Percentiles rank a stretch among this genome's conserved stretches.
phyloP scores from a whole-genome alignment of 139 green algal species.

The Microglena sp. region DNA sequence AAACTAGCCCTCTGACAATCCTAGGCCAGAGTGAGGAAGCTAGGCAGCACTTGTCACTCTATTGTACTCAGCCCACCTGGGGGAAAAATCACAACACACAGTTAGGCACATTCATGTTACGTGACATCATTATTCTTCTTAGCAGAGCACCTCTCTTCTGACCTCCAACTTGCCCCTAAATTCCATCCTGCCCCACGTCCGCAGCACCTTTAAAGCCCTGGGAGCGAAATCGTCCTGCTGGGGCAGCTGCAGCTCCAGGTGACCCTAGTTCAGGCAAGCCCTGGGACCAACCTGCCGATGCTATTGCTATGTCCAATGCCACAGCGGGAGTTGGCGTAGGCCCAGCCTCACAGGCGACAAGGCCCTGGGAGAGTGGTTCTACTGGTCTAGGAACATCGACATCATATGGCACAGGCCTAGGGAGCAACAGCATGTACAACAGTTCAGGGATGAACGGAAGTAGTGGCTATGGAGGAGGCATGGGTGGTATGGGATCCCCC shows the following conservation, averaged over 20 bases:
- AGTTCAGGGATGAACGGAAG: neutral
- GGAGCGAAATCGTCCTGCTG: neutral
- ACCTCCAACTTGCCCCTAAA: neutral
- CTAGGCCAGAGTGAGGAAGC: too few relatives aligned
- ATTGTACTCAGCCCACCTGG: too few relatives aligned
- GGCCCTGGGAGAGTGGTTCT: neutral
- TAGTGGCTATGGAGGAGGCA: conserved; percentile 7
- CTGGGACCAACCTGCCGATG: neutral
- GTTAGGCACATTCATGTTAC: too few relatives aligned
- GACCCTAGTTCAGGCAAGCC: neutral
- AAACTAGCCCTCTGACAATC: too few relatives aligned
- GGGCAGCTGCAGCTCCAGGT: neutral
- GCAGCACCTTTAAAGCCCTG: conserved; percentile 5
- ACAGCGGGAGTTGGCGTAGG: neutral
- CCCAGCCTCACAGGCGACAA: conserved; percentile 1
- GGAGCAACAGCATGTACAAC: conserved; percentile 6
- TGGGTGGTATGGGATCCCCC: too few relatives aligned
- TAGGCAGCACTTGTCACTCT: too few relatives aligned
- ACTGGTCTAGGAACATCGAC: neutral
- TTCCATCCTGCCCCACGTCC: neutral
- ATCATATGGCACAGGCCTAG: neutral
- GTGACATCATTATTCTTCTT: too few relatives aligned
- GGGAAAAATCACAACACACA: too few relatives aligned
- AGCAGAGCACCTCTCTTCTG: too few relatives aligned
- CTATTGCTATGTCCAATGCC: neutral